Conservation (phyloP, 2,329 filamentous ascomycete species). For the Dactylonectria macrodidyma region DNA sequence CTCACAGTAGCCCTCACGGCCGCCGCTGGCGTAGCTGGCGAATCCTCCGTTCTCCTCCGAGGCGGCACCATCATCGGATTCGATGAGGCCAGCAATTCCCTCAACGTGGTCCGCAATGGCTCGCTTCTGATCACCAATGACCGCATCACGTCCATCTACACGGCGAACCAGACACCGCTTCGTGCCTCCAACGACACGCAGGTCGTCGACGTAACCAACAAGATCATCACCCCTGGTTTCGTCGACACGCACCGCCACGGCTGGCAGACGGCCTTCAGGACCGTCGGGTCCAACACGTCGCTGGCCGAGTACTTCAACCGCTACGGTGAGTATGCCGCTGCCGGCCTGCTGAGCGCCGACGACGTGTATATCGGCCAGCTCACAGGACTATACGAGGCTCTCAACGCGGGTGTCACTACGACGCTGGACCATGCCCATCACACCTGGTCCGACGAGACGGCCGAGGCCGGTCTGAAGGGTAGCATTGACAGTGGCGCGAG, state of each 20-base stretch:
- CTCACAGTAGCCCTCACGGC: no score
- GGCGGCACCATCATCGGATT: no score
- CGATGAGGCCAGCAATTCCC: no score
- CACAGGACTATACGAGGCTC: conserved; percentile 62
- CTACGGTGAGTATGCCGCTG: conserved; percentile 54
- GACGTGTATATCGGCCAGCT: conserved; percentile 65
- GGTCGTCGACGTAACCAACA: conserved; percentile 35
- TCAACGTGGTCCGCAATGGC: no score
- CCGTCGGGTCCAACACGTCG: conserved; percentile 65
- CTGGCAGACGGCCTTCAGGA: conserved; percentile 72
- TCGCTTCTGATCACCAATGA: no score
- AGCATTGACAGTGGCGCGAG: conserved; percentile 64
- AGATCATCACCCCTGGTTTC: conserved; percentile 70
- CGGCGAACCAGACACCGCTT: no score
- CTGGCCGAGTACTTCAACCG: conserved; percentile 63
- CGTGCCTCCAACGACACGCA: no score
- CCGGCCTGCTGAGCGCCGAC: conserved; percentile 54
- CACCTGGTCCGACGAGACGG: conserved; percentile 56
- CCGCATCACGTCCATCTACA: no score
- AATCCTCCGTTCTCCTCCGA: no score
- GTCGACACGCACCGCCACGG: conserved; percentile 59
- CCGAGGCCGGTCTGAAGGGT: conserved; percentile 62
- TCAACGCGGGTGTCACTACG: conserved; percentile 69
- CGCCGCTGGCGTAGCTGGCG: no score
- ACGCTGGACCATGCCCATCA: conserved; percentile 52